A percentile compares a stretch with the other conserved stretches of the same genome.
phyloP scores from a whole-genome alignment of 1,284 basidiomycete species.

The Pseudozyma thailandica region DNA sequence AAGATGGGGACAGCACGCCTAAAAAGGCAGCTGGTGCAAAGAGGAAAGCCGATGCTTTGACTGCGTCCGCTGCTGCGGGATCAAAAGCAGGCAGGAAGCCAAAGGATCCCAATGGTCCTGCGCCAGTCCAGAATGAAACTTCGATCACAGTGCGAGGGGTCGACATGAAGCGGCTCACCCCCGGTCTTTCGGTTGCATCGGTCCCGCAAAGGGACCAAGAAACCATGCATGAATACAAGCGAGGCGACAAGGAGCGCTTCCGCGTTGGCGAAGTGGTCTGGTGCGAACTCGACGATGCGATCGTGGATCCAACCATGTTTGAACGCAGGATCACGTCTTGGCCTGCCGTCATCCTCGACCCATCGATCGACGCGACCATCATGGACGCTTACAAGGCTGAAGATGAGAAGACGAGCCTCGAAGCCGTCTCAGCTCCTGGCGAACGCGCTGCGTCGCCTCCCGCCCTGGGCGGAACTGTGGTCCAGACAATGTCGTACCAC shows the following conservation, averaged over 20 bases:
- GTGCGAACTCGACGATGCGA: slow-evolving; percentile 35
- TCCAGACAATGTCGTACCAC: slow-evolving; percentile 35
- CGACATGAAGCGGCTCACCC: slow-evolving; percentile 35
- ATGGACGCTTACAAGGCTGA: slow-evolving; percentile 11
- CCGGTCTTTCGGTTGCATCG: slow-evolving; percentile 39
- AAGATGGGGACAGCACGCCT: slow-evolving; percentile 8
- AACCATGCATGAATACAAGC: slow-evolving; percentile 29
- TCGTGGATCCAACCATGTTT: slow-evolving; percentile 22
- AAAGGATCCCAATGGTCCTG: slow-evolving; percentile 7
- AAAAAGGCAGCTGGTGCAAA: slow-evolving; percentile 20
- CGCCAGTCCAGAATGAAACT: slow-evolving; percentile 4
- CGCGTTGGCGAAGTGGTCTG: slow-evolving; percentile 49
- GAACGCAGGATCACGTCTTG: slow-evolving; percentile 28
- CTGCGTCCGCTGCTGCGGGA: slow-evolving; percentile 22
- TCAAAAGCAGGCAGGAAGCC: slow-evolving; percentile 13
- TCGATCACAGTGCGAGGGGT: slow-evolving; percentile 33
- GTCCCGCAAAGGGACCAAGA: slow-evolving; percentile 43
- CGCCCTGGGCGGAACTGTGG: slow-evolving; percentile 4
- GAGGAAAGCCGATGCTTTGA: slow-evolving; percentile 27
- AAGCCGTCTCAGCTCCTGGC: slow-evolving; percentile 20
- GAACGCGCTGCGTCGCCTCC: slow-evolving; percentile 18
- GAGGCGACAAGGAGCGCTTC: slow-evolving; percentile 49
- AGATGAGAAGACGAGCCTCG: slow-evolving; percentile 21
- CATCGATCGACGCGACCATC: slow-evolving; percentile 13
- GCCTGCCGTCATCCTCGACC: slow-evolving; percentile 44